Base-by-base conservation (phyloP, 306 rosid species). In the Quercus wislizeni region DNA sequence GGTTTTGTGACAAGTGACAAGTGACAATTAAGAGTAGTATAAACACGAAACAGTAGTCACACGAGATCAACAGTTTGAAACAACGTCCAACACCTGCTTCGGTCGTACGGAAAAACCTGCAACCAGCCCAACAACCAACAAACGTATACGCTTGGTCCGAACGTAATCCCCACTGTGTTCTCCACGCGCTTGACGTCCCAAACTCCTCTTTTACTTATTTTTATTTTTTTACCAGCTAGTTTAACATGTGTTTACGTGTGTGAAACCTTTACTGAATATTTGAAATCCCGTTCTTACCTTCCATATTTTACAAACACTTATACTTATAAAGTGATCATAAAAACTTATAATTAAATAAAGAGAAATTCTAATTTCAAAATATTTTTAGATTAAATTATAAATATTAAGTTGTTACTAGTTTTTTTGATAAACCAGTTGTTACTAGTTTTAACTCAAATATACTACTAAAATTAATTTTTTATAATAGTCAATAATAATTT, bases 251-350 rank as follows among this genome's bases (percentile, higher is more conserved):
- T 33, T 33, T 5, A 5, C 5, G 6, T 0, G 0, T 1, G 1
- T 33, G 1, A 5, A 33, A 33, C 0, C 0, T 1, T 1, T 33
- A 0, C 1, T 3, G 6, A 5, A 33, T 5, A 33, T 1, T 33
- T 31, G 7, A 33, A 5, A 0, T 1, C 0, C 0, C 0, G 7
- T 4, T 0, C 0, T 30, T 30, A 30, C 0, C 5, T 4, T 4
- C 0, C 5, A 30, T 0, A 0, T 0, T 0, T 0, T 4, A 31
- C 1, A 31, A 31, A 31, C 0, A 31, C 0, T 35, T 35, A 35
- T 6, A 35, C 0, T 6, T 6, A 0, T 35, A 0, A 2, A 5
- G 8, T 6, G 9, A 1, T 0, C 2, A 35, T 0, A 2, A 35
- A 35, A 35, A 35, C 0, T 0, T 35, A 35, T 35, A 35, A 41